These are phyloP conservation scores for Picea abies DNA, from an alignment of 83 land plant genomes.

Conservation along the genomic window DNA sequence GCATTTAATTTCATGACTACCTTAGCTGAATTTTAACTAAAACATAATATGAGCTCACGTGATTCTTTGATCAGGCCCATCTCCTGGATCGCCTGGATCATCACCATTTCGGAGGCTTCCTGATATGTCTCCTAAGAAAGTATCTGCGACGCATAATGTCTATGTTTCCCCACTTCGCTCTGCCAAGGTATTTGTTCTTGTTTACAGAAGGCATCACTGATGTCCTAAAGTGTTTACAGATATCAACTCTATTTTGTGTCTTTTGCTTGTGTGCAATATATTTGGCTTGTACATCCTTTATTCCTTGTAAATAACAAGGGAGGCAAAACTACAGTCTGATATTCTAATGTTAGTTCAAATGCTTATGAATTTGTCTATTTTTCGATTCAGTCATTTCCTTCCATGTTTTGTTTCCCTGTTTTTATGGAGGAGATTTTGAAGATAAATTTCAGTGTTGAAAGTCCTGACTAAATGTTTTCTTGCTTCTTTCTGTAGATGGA, in stretches of 20 bases:
- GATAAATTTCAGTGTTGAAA: not conserved
- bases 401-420: not conserved
- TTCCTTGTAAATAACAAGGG: not conserved
- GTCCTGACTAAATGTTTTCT: not conserved
- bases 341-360: not conserved
- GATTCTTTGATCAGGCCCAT: conserved; percentile 41
- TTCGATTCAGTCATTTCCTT: not conserved
- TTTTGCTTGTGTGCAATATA: not conserved
- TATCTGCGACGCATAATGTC: conserved; percentile 86
- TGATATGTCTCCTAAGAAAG: conserved; percentile 97
- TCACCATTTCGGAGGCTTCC: conserved; percentile 85
- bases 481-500: conserved; percentile 55
- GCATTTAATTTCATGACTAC: not conserved
- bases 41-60: not conserved
- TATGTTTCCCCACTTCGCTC: conserved; percentile 92
- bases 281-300: not conserved
- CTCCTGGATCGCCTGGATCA: conserved; percentile 69
- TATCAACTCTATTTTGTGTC: too few relatives aligned
- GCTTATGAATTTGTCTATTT: not conserved
- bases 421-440: not conserved
- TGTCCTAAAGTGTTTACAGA: not conserved
- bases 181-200: conserved; percentile 68
- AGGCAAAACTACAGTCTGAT: not conserved
- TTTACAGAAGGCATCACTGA: not conserved
- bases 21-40: not conserved